Evolutionary conservation across 495 filamentous ascomycete species (phyloP).

Genomic region (Baudoinia panamericana): DNA sequence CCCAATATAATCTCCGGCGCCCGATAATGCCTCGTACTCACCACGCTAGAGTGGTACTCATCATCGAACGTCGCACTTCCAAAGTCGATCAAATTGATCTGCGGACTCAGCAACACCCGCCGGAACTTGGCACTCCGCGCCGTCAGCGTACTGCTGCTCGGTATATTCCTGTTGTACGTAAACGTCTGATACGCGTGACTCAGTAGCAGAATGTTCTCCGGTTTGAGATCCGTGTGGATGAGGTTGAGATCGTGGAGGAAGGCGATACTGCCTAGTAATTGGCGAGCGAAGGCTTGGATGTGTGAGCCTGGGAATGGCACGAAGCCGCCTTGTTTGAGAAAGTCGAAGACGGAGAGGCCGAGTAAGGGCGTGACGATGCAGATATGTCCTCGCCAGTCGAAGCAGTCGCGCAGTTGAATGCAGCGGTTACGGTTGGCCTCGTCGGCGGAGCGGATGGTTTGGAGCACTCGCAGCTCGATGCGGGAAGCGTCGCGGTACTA

Average conservation of each 20-base stretch:
- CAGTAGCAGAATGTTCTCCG: slow-evolving; percentile 93
- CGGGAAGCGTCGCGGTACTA: slow-evolving; percentile 85
- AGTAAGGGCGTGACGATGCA: slow-evolving; percentile 97
- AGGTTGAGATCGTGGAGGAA: slow-evolving; percentile 96
- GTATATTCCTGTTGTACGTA: slow-evolving; percentile 88
- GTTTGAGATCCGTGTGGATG: slow-evolving; percentile 96
- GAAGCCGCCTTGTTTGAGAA: slow-evolving; percentile 86
- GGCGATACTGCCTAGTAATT: slow-evolving; percentile 94
- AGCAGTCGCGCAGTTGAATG: slow-evolving; percentile 93
- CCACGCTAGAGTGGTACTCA: slow-evolving; percentile 94
- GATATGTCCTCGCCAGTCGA: slow-evolving; percentile 94
- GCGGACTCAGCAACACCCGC: slow-evolving; percentile 80
- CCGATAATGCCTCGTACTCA: slow-evolving; percentile 89
- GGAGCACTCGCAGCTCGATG: slow-evolving; percentile 85
- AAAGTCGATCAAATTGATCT: slow-evolving; percentile 96
- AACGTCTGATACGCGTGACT: slow-evolving; percentile 87
- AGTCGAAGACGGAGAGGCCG: slow-evolving; percentile 96
- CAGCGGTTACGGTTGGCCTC: slow-evolving; percentile 86
- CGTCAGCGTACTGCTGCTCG: slow-evolving; percentile 70
- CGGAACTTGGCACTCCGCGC: slow-evolving; percentile 70
- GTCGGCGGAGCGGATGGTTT: slow-evolving; percentile 82
- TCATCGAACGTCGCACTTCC: slow-evolving; percentile 96
- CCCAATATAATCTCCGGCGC: slow-evolving; percentile 96
- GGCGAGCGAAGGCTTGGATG: slow-evolving; percentile 91
- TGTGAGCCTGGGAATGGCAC: slow-evolving; percentile 98